These are phyloP conservation scores for Nakazawaea anatomiae DNA, from an alignment of 805 yeast genomes.

Conservation along the genomic window DNA sequence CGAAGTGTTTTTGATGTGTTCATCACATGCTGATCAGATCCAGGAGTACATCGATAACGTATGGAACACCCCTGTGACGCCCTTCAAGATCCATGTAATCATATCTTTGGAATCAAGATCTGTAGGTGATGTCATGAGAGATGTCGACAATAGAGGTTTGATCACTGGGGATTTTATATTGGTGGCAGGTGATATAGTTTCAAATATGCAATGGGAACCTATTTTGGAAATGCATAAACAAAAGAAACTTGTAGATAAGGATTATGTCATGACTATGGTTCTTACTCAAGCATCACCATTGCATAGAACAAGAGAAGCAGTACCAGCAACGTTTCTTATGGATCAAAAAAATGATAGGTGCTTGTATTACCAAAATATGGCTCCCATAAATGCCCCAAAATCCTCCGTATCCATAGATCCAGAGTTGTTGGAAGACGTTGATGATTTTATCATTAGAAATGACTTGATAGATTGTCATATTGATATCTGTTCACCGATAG, in stretches of 20 bases:
- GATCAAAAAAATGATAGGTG: slow-evolving; percentile 73
- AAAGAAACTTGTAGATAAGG: slow-evolving; percentile 71
- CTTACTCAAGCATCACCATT: slow-evolving; percentile 76
- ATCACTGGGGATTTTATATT: slow-evolving; percentile 86
- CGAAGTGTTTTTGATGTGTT: slow-evolving; percentile 87
- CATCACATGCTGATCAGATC: slow-evolving; percentile 85
- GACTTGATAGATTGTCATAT: slow-evolving; percentile 95
- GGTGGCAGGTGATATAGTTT: slow-evolving; percentile 93
- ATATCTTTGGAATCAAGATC: slow-evolving; percentile 83
- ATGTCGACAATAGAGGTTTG: slow-evolving; percentile 83
- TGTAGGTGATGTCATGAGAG: slow-evolving; percentile 97
- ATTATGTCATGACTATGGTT: slow-evolving; percentile 93
- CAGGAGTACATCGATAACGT: slow-evolving; percentile 72
- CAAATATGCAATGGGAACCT: slow-evolving; percentile 76
- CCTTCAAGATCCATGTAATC: slow-evolving; percentile 75
- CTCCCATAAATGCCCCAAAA: slow-evolving; percentile 41
- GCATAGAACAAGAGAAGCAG: slow-evolving; percentile 79
- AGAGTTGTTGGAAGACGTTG: slow-evolving; percentile 72
- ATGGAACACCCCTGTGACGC: slow-evolving; percentile 66
- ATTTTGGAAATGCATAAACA: slow-evolving; percentile 69
- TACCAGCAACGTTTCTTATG: slow-evolving; percentile 80
- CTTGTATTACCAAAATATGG: slow-evolving; percentile 76
- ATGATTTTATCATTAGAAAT: slow-evolving; percentile 76
- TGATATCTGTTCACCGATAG: slow-evolving; percentile 91
- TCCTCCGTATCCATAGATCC: slow-evolving; percentile 66